Base-by-base conservation (phyloP, 2,329 filamentous ascomycete genomes). In the Colletotrichum navitas region DNA sequence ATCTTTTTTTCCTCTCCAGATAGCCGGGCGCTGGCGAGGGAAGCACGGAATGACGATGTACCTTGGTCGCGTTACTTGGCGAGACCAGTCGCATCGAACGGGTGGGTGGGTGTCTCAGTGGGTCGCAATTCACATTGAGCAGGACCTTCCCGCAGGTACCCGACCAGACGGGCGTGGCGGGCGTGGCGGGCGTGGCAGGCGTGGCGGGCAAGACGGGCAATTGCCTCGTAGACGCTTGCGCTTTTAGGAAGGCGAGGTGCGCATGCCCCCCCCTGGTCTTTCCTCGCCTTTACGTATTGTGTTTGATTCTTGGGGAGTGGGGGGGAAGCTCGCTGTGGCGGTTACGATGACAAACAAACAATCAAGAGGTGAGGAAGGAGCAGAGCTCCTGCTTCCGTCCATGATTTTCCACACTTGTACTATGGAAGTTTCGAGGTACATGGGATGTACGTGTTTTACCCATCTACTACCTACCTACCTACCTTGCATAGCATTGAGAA, bases 161-260 rank as follows among this genome's bases (percentile, higher is more conserved):
- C n/a, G n/a, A n/a, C n/a, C n/a, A n/a, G 49, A 29, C 45, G 45
- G 45, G 29, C 29, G 45, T 7, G n/a, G 24, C 5, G 45, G n/a
- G 45, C 45, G 24, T 62, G 68, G 43, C 68, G 65, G 65, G 68
- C 65, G n/a, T n/a, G n/a, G n/a, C n/a, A n/a, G n/a, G n/a, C 45
- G 45, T 7, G n/a, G 24, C 5, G 45, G n/a, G 45, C 45, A 24
- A 67, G 68, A 51, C 68, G 65, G 65, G 68, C 65, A 71, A 63
- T 51, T 36, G 68, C 45, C 36, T 65, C 62, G 64, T 45, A 60
- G 64, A 39, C 39, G 62, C 58, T 68, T 68, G 65, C 68, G 65
- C n/a, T 59, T 63, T 71, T 45, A 45, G 68, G 65, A 71, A 68
- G 65, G 43, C 59, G 43, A 68, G 54, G 39, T 47, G 49, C 59